A percentile compares a stretch with the other conserved stretches of the same genome.
phyloP scores from a whole-genome alignment of 768 basidiomycete genomes.

The Phlegmacium glaucopus region DNA sequence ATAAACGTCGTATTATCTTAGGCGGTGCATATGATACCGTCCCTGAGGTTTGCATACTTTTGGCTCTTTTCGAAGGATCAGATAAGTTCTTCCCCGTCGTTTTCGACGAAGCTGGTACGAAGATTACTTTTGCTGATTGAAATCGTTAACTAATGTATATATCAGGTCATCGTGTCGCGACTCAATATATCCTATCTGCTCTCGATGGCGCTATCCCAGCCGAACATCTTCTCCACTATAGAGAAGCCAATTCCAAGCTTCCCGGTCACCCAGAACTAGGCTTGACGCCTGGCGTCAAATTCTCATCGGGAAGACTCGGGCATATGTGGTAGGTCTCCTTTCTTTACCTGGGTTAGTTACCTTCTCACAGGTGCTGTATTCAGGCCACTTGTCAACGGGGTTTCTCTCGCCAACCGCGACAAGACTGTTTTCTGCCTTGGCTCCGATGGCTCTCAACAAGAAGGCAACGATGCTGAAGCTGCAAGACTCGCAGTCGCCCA shows the following conservation, averaged over 20 bases:
- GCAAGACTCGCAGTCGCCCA: slow-evolving; percentile 86
- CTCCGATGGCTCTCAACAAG: slow-evolving; percentile 89
- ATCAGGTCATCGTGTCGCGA: slow-evolving; percentile 84
- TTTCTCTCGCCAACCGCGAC: slow-evolving; percentile 74
- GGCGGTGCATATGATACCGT: slow-evolving; percentile 75
- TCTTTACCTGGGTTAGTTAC: background rate
- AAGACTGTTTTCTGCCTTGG: slow-evolving; percentile 82
- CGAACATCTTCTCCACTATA: slow-evolving; percentile 81
- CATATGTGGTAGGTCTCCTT: slow-evolving; percentile 67
- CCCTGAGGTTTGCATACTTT: slow-evolving; percentile 79
- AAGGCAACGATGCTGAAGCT: slow-evolving; percentile 89
- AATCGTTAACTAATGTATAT: slow-evolving; percentile 1
- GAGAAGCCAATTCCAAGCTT: slow-evolving; percentile 81
- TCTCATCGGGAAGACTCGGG: slow-evolving; percentile 89
- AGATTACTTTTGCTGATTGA: background rate
- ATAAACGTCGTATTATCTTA: slow-evolving; percentile 15
- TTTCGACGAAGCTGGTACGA: slow-evolving; percentile 79
- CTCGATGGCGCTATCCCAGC: slow-evolving; percentile 68
- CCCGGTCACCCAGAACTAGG: slow-evolving; percentile 90
- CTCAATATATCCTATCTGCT: slow-evolving; percentile 81
- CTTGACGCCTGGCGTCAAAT: slow-evolving; percentile 88
- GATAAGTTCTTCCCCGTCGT: slow-evolving; percentile 66
- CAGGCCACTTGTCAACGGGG: slow-evolving; percentile 78
- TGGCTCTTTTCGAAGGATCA: slow-evolving; percentile 65
- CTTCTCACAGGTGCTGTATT: background rate